Conservation (phyloP, 2,329 filamentous ascomycete genomes). For the Hypoxylon sp. region DNA sequence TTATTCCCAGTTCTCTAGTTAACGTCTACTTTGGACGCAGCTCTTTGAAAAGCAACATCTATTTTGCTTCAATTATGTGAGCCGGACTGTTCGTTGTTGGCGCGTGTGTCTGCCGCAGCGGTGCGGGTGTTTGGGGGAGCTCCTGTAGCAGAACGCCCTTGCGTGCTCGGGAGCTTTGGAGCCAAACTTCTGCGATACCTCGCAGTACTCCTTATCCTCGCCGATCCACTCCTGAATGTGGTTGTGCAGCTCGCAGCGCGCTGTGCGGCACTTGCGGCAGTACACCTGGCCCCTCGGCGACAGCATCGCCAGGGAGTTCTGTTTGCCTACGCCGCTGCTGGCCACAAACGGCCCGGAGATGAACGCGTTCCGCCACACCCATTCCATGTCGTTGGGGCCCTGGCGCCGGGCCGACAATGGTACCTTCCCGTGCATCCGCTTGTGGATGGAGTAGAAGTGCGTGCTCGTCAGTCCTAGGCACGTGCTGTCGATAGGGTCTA, state of each 20-base stretch:
- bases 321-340: slow-evolving; percentile 41
- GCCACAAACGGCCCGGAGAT: slow-evolving; percentile 58
- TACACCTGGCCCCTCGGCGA: slow-evolving; percentile 72
- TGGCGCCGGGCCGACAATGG: slow-evolving; percentile 69
- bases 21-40: neutral
- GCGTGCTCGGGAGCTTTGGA: slow-evolving; percentile 62
- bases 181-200: slow-evolving; percentile 71
- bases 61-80: slow-evolving; percentile 43
- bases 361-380: slow-evolving; percentile 71
- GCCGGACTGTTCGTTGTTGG: slow-evolving; percentile 53
- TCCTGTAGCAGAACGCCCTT: slow-evolving; percentile 70
- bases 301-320: slow-evolving; percentile 61
- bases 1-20: slow-evolving; percentile 12
- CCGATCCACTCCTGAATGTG: slow-evolving; percentile 74
- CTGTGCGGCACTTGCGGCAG: slow-evolving; percentile 74
- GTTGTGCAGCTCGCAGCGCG: slow-evolving; percentile 74
- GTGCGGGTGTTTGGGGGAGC: slow-evolving; percentile 71
- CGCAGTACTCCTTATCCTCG: slow-evolving; percentile 71
- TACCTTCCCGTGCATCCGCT: slow-evolving; percentile 69
- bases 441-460: slow-evolving; percentile 72
- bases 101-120: slow-evolving; percentile 70
- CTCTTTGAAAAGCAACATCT: neutral
- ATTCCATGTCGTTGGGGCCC: slow-evolving; percentile 75
- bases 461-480: slow-evolving; percentile 73
- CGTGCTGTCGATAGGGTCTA: slow-evolving; percentile 75